A percentile compares a stretch with the other conserved stretches of the same genome.
Conservation (phyloP, 2,329 filamentous ascomycete genomes). For the Xylaria sp. region DNA sequence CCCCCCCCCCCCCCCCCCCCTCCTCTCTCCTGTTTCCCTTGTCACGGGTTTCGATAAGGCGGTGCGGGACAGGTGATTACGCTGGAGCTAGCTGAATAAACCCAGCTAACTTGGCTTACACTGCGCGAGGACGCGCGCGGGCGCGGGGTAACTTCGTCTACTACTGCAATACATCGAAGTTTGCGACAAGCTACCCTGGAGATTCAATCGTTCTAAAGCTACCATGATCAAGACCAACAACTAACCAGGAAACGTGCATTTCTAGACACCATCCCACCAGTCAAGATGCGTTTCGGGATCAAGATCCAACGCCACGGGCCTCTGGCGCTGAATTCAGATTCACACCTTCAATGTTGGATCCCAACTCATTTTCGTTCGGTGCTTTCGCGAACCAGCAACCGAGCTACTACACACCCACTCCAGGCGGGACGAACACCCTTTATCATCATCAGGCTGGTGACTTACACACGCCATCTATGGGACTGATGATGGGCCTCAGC, state of each 20-base stretch:
- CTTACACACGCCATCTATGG: conserved; percentile 82
- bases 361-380: conserved; percentile 82
- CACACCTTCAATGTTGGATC: conserved; percentile 88
- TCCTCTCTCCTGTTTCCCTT: not conserved
- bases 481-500: conserved; percentile 77
- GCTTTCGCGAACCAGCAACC: conserved; percentile 81
- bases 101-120: conserved; percentile 27
- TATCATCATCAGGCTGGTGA: conserved; percentile 88
- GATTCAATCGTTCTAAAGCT: not conserved
- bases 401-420: conserved; percentile 89
- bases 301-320: conserved; percentile 83
- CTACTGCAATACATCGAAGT: not conserved
- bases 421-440: conserved; percentile 80
- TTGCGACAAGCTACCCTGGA: conserved; percentile 12
- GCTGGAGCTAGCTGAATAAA: conserved; percentile 23
- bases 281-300: conserved; percentile 67
- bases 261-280: conserved; percentile 58
- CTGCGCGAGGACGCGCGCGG: conserved; percentile 7
- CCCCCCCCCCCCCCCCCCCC: no score
- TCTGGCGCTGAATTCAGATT: conserved; percentile 86
- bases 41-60: conserved; percentile 32
- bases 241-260: conserved; percentile 46
- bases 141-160: conserved; percentile 42
- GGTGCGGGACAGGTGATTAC: conserved; percentile 37
- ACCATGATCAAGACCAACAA: not conserved